A percentile compares a stretch with the other conserved stretches of the same genome.
Conservation (phyloP, 2,329 filamentous ascomycete genomes). For the Fusarium anguioides region DNA sequence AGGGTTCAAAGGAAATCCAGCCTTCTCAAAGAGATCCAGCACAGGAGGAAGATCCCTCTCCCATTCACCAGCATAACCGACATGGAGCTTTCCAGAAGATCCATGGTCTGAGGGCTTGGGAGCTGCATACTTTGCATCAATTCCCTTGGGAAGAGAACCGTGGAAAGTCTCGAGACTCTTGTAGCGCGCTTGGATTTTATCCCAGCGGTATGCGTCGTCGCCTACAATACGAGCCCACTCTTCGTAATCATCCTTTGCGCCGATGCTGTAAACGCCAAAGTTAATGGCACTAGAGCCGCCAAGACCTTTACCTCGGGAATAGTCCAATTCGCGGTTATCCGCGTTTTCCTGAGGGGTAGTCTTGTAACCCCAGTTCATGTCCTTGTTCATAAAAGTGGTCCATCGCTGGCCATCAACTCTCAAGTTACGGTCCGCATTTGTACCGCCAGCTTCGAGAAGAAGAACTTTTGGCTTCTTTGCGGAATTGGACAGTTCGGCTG, state of each 20-base stretch:
- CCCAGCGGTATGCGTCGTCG: slow-evolving; percentile 68
- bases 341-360: slow-evolving; percentile 59
- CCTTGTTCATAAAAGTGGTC: slow-evolving; percentile 58
- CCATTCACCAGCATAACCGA: slow-evolving; percentile 61
- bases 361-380: slow-evolving; percentile 65
- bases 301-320: slow-evolving; percentile 62
- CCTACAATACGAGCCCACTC: slow-evolving; percentile 67
- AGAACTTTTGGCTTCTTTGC: slow-evolving; percentile 63
- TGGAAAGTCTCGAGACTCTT: slow-evolving; percentile 67
- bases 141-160: slow-evolving; percentile 49
- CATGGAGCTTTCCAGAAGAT: slow-evolving; percentile 57
- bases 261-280: slow-evolving; percentile 65
- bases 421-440: slow-evolving; percentile 58
- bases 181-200: slow-evolving; percentile 61
- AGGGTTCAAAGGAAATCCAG: slow-evolving; percentile 61
- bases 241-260: slow-evolving; percentile 70
- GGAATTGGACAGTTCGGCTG: slow-evolving; percentile 61
- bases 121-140: slow-evolving; percentile 59
- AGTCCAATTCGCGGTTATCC: slow-evolving; percentile 57
- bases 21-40: slow-evolving; percentile 60
- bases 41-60: slow-evolving; percentile 60
- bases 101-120: slow-evolving; percentile 62
- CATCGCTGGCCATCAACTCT: slow-evolving; percentile 68
- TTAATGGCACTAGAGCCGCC: slow-evolving; percentile 66
- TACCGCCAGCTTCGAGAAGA: slow-evolving; percentile 69